Conservation (phyloP, 2,329 filamentous ascomycete genomes). For the Aspergillus texensis region DNA sequence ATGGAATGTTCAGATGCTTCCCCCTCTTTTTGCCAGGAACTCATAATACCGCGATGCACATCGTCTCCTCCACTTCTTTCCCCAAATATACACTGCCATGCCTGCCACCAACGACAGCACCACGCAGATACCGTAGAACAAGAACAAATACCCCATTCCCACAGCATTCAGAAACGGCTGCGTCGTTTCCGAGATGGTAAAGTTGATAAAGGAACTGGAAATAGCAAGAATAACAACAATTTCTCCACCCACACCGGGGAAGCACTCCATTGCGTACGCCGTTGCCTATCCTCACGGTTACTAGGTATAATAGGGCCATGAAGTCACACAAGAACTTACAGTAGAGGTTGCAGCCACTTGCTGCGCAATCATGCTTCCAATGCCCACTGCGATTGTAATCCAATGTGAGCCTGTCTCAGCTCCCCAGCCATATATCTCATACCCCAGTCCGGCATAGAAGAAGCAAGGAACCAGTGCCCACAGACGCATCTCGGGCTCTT, state of each 20-base stretch:
- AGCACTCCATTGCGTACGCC: no score
- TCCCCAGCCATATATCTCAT: constrained; percentile 4
- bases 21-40: neutral
- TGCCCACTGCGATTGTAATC: no score
- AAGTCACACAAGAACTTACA: no score
- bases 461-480: constrained; percentile 5
- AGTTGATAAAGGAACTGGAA: neutral
- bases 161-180: constrained; percentile 3
- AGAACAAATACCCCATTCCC: neutral
- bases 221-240: no score
- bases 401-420: neutral
- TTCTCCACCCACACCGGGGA: no score
- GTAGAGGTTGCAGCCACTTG: no score
- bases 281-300: no score
- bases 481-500: neutral
- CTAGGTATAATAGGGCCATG: no score
- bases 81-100: constrained; percentile 1
- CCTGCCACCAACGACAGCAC: constrained; percentile 1
- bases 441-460: constrained; percentile 1
- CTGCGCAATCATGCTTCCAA: no score
- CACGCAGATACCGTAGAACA: constrained; percentile 5
- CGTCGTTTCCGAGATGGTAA: constrained; percentile 5
- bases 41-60: constrained; percentile 2
- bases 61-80: constrained; percentile 4
- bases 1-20: no score